Conservation (phyloP, 805 yeast genomes). For the Myxozyma kluyveri region DNA sequence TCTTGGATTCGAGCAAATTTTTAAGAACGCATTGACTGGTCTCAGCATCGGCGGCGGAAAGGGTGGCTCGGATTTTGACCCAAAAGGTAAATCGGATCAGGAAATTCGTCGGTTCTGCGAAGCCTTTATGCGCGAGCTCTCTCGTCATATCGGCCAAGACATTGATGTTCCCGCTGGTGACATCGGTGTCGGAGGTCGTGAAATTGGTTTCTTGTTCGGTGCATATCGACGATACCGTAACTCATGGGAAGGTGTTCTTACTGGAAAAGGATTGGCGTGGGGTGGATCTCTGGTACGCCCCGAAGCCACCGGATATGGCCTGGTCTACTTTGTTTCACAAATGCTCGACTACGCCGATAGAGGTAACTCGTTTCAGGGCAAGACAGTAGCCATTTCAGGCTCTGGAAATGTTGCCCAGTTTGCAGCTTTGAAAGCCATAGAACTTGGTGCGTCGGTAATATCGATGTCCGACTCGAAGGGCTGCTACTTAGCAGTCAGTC, state of each 20-base stretch:
- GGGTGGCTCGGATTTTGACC: slow-evolving; percentile 98
- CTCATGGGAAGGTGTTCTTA: slow-evolving; percentile 93
- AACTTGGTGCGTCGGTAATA: slow-evolving; percentile 93
- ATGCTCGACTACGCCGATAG: slow-evolving; percentile 91
- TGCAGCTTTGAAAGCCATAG: slow-evolving; percentile 96
- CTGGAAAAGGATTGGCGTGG: slow-evolving; percentile 98
- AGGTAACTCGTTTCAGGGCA: slow-evolving; percentile 73
- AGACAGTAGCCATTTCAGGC: slow-evolving; percentile 95
- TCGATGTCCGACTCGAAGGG: slow-evolving; percentile 96
- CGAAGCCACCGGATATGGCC: slow-evolving; percentile 99
- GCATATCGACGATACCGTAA: slow-evolving; percentile 90
- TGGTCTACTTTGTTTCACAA: slow-evolving; percentile 93
- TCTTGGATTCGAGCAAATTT: slow-evolving; percentile 96
- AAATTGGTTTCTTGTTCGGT: slow-evolving; percentile 92
- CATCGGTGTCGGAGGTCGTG: slow-evolving; percentile 97
- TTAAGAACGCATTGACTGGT: slow-evolving; percentile 97
- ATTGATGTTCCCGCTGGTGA: slow-evolving; percentile 99
- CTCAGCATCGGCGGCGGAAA: slow-evolving; percentile 99
- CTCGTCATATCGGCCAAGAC: slow-evolving; percentile 94
- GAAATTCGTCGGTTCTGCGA: slow-evolving; percentile 97
- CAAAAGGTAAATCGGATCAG: slow-evolving; percentile 86
- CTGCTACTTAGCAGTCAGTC: slow-evolving; percentile 52
- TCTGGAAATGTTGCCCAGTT: slow-evolving; percentile 99
- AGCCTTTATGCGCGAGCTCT: slow-evolving; percentile 92
- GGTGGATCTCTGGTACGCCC: slow-evolving; percentile 99